Conservation (phyloP, 331 rosid species). For the Spiraea crenata region DNA sequence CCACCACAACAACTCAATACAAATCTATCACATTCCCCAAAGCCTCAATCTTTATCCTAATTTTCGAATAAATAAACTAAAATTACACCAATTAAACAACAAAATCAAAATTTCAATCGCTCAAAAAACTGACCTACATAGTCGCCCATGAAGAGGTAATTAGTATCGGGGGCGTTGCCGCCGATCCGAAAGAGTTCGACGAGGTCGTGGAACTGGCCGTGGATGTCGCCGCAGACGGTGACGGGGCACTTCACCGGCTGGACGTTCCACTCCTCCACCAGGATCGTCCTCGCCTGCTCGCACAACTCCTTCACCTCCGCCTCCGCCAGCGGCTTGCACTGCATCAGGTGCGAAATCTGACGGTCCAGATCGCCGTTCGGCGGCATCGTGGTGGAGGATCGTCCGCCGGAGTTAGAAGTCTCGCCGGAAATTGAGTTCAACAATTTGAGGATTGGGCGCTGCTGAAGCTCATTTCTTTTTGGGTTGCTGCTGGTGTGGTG, state of each 20-base stretch:
- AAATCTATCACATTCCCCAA: too few relatives aligned
- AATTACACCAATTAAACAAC: slow-evolving; percentile 7
- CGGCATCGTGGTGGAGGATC: slow-evolving; percentile 23
- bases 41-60: not conserved
- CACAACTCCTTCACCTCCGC: slow-evolving; percentile 41
- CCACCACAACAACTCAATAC: not conserved
- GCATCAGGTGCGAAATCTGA: slow-evolving; percentile 45
- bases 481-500: slow-evolving; percentile 17
- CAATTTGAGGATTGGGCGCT: not conserved
- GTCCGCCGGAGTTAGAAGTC: slow-evolving; percentile 5
- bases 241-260: slow-evolving; percentile 47
- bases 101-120: not conserved
- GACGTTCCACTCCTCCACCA: slow-evolving; percentile 46
- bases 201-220: slow-evolving; percentile 44
- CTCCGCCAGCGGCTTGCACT: slow-evolving; percentile 40
- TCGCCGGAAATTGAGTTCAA: not conserved
- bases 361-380: slow-evolving; percentile 41
- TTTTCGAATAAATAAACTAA: not conserved
- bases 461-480: slow-evolving; percentile 16
- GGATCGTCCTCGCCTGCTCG: slow-evolving; percentile 42
- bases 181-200: slow-evolving; percentile 48
- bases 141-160: slow-evolving; percentile 46
- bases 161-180: slow-evolving; percentile 39
- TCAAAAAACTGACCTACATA: slow-evolving; percentile 37
- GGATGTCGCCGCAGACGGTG: slow-evolving; percentile 41